Evolutionary conservation across 768 basidiomycete species (phyloP).

Genomic region (Guyanaporus albipodus): DNA sequence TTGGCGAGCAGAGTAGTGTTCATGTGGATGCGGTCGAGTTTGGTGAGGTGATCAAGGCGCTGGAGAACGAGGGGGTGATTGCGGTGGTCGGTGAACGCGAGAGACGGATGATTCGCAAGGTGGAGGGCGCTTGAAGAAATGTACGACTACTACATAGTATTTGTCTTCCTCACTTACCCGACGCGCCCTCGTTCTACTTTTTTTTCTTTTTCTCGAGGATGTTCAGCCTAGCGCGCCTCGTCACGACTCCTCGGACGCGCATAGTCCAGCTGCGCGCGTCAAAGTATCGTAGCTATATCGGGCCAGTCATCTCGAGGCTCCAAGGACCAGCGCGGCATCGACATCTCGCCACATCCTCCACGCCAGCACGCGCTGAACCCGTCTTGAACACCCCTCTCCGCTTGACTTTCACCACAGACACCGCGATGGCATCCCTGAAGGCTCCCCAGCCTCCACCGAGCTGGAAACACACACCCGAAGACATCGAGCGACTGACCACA

Average conservation of each 20-base stretch:
- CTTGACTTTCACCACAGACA: constrained; percentile 6
- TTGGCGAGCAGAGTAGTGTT: constrained; percentile 83
- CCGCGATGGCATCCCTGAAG: constrained; percentile 44
- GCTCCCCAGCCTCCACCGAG: constrained; percentile 64
- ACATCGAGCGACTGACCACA: constrained; percentile 56
- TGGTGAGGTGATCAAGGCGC: constrained; percentile 63
- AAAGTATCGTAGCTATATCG: constrained; percentile 13
- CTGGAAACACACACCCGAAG: constrained; percentile 68
- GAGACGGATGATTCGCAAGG: constrained; percentile 69
- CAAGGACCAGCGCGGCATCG: neutral
- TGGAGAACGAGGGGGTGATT: constrained; percentile 84
- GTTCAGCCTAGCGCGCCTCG: too few species aligned
- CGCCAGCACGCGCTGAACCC: neutral
- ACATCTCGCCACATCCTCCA: constrained; percentile 8
- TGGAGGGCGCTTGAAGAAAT: constrained; percentile 46
- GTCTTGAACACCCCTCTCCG: neutral
- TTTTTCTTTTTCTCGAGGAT: neutral
- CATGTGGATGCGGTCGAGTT: constrained; percentile 81
- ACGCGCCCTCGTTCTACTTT: too few species aligned
- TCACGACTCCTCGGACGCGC: too few species aligned
- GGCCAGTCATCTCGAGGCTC: constrained; percentile 1
- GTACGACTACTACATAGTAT: neutral
- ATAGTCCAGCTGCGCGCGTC: too few species aligned
- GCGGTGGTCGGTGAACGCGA: constrained; percentile 88
- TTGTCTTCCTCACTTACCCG: too few species aligned